These are phyloP conservation scores for Vigna reflexopilosa DNA, from an alignment of 306 rosid genomes.

Conservation along the genomic window DNA sequence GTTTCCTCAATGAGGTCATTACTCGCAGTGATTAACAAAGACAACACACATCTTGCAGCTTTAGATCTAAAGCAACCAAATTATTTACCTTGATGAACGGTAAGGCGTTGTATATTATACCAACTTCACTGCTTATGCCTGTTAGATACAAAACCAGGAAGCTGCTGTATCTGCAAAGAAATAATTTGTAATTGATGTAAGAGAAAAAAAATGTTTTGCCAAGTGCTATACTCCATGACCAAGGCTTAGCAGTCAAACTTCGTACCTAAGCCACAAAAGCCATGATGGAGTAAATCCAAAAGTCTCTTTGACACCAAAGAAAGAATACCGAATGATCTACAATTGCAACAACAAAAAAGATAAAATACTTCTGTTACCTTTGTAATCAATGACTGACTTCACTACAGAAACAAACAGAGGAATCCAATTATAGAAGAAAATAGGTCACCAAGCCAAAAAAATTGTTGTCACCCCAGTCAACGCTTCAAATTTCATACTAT, in stretches of 20 bases:
- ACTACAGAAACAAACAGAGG: constrained; percentile 25
- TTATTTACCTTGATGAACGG: constrained; percentile 74
- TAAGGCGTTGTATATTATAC: constrained; percentile 66
- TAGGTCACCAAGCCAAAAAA: constrained; percentile 19
- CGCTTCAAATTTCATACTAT: not conserved
- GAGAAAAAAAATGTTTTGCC: not conserved
- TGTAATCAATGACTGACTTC: constrained; percentile 16
- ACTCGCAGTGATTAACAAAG: constrained; percentile 68
- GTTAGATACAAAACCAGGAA: constrained; percentile 70
- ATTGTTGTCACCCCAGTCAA: not conserved
- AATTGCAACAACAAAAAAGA: constrained; percentile 23
- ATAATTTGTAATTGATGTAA: constrained; percentile 20
- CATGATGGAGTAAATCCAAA: constrained; percentile 80
- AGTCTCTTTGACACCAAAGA: constrained; percentile 80
- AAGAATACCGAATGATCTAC: constrained; percentile 81
- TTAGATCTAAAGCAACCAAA: not conserved
- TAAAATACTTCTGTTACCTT: not conserved
- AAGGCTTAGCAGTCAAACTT: constrained; percentile 14
- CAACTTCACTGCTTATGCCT: constrained; percentile 78
- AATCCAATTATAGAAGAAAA: constrained; percentile 18
- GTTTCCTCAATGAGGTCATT: constrained; percentile 99
- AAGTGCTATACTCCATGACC: not conserved
- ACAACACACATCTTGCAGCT: not conserved
- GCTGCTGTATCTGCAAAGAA: constrained; percentile 71
- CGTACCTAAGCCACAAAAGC: constrained; percentile 90